Conservation (phyloP, 2,329 filamentous ascomycete genomes). For the Cladosporium sp. region DNA sequence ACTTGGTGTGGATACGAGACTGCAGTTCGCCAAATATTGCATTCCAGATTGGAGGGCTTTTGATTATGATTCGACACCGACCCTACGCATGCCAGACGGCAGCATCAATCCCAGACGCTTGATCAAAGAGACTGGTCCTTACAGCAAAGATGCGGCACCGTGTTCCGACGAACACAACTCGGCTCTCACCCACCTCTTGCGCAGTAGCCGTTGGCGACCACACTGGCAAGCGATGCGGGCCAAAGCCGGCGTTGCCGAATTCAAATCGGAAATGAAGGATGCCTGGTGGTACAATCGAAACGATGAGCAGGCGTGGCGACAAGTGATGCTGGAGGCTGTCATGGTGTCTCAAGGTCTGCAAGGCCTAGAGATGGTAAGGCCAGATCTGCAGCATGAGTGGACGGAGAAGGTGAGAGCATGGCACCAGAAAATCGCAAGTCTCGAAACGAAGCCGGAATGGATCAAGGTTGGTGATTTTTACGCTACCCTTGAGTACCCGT, state of each 20-base stretch:
- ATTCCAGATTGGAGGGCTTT: no score
- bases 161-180: no score
- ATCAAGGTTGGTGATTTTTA: background rate
- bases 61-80: no score
- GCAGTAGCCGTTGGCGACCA: constrained; percentile 24
- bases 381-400: background rate
- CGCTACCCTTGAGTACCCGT: background rate
- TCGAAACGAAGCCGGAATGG: background rate
- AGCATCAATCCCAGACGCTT: background rate
- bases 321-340: constrained; percentile 26
- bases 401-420: background rate
- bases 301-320: constrained; percentile 16
- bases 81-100: background rate
- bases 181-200: no score
- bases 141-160: no score
- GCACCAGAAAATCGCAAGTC: background rate
- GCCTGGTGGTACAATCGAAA: constrained; percentile 10
- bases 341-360: constrained; percentile 29
- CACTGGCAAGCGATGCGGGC: constrained; percentile 24
- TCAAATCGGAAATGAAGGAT: constrained; percentile 8
- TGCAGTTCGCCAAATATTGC: background rate
- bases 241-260: constrained; percentile 14
- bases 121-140: background rate
- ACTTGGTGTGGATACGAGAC: background rate
- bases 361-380: constrained; percentile 27